Base-by-base conservation (phyloP, 169 alveolate species). In the Plasmodium malariae region DNA sequence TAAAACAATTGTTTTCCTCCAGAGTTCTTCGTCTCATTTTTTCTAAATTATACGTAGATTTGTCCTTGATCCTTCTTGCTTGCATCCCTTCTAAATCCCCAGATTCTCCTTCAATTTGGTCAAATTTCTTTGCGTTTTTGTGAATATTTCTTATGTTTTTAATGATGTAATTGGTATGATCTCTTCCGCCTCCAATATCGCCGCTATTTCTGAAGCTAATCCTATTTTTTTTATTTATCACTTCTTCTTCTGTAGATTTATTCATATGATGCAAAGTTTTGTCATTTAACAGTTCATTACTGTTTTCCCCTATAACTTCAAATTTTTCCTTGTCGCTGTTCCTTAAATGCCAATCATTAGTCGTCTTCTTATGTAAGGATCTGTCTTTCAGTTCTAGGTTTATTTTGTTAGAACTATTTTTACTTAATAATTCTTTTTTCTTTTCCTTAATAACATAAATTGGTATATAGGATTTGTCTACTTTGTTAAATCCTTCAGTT, bases 391-490 rank as follows among this genome's bases (percentile, higher is more conserved):
- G 21, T 49, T 78, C 51, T 36, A 78, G 55, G 34, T 78, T 78
- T 78, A 78, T 78, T 62, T 62, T 62, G 34, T 49, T 12, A 51
- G 30, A 48, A 17, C 19, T 78, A 78, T 54, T 55, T 78, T 78
- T 69, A 30, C 54, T 68, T 78, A 40, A 9, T 30, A 54, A 40
- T 62, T 78, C 76, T 4, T n/a, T 63, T n/a, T 6, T 54, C n/a
- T 45, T 30, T 19, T 62, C 48, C 11, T 78, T 78, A 37, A 30
- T 19, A 62, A 78, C 89, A 26, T 30, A 62, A 48, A 78, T 78
- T 48, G 89, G 89, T 19, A 78, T 78, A 54, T 78, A 60, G 49
- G 48, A 45, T 63, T 78, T 37, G 37, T 49, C 68, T 21, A 63
- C 30, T 37, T 74, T 34, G 26, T 28, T 3, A 34, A 32, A 28